A percentile compares a stretch with the other conserved stretches of the same genome.
Conservation (phyloP, 768 basidiomycete species). For the Baorangia bicolor region DNA sequence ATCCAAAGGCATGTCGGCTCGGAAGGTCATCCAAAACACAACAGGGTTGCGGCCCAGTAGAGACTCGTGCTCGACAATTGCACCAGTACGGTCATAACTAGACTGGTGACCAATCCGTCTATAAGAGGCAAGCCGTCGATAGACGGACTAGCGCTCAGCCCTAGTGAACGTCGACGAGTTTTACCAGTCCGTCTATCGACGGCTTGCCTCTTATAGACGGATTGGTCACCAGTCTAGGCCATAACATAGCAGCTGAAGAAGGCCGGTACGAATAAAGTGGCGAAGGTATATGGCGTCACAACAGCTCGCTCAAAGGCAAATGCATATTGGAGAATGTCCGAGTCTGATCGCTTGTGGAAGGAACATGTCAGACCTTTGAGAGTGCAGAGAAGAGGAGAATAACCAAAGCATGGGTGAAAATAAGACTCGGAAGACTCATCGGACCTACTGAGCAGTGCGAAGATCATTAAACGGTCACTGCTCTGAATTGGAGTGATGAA, state of each 20-base stretch:
- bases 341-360: conserved; percentile 4
- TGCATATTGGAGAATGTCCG: conserved; percentile 3
- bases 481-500: no score
- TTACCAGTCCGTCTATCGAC: no score
- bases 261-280: conserved; percentile 40
- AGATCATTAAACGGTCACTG: no score
- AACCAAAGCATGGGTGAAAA: conserved; percentile 11
- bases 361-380: not conserved
- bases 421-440: not conserved
- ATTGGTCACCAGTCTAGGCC: no score
- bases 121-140: no score
- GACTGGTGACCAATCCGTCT: no score
- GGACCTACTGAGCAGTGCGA: not conserved
- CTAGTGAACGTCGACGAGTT: no score
- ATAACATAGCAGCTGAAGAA: conserved; percentile 49
- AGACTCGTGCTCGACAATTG: conserved; percentile 43
- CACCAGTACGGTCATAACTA: conserved; percentile 51
- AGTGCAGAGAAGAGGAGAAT: not conserved
- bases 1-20: conserved; percentile 32
- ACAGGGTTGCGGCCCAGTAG: conserved; percentile 48
- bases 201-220: no score
- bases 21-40: conserved; percentile 43
- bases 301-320: conserved; percentile 13
- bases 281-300: conserved; percentile 29
- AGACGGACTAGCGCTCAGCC: no score